These are phyloP conservation scores for Daedaleopsis sinensis DNA, from an alignment of 768 basidiomycete genomes.

Conservation along the genomic window DNA sequence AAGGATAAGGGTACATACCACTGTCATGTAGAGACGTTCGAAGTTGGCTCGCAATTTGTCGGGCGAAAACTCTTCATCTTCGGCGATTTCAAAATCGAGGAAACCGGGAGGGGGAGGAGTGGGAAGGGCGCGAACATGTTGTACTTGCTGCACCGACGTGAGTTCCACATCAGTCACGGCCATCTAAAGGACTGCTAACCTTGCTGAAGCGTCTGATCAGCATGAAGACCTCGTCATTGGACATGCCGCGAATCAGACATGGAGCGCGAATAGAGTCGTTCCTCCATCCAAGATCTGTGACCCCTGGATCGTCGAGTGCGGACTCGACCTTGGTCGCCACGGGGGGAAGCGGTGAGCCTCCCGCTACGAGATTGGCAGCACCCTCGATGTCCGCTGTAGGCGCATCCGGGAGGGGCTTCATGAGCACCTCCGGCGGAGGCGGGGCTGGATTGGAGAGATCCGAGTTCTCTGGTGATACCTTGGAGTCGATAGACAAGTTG, in stretches of 20 bases:
- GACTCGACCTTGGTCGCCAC: conserved; percentile 10
- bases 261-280: conserved; percentile 25
- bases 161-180: not conserved
- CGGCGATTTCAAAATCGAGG: conserved; percentile 43
- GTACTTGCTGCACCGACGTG: conserved; percentile 36
- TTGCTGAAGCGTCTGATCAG: conserved; percentile 46
- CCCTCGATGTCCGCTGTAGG: not conserved
- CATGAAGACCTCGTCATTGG: conserved; percentile 43
- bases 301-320: conserved; percentile 30
- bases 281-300: conserved; percentile 32
- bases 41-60: conserved; percentile 45
- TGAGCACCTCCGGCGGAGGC: conserved; percentile 5
- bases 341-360: conserved; percentile 1
- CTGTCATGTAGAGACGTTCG: conserved; percentile 44
- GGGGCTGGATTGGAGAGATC: conserved; percentile 1
- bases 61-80: conserved; percentile 44
- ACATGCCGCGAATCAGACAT: conserved; percentile 36
- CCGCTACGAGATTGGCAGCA: conserved; percentile 8
- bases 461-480: not conserved
- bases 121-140: conserved; percentile 38
- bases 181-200: conserved; percentile 26
- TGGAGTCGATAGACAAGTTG: not conserved
- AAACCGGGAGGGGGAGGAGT: conserved; percentile 29
- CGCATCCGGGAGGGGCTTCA: conserved; percentile 15
- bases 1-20: conserved; percentile 27